Conservation (phyloP, 2,329 filamentous ascomycete species). For the Rhexocercosporidium sp. region DNA sequence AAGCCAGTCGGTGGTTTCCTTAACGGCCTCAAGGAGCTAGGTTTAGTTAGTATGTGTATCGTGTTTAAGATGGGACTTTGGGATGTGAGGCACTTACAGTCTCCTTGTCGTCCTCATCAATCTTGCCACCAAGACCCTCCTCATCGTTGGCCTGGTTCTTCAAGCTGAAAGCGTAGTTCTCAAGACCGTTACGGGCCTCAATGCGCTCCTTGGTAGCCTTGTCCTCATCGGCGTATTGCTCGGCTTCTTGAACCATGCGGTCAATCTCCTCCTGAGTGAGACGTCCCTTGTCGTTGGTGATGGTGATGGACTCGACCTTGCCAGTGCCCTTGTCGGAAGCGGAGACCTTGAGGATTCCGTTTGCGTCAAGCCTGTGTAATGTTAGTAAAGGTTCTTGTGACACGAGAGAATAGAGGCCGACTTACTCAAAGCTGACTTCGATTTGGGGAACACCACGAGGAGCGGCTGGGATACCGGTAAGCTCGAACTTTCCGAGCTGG, state of each 20-base stretch:
- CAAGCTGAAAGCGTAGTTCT: constrained; percentile 98
- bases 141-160: constrained; percentile 99
- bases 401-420: neutral
- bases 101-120: constrained; percentile 98
- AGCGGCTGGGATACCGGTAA: constrained; percentile 92
- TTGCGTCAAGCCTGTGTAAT: constrained; percentile 74
- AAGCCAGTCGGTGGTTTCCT: constrained; percentile 96
- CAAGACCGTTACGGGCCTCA: constrained; percentile 92
- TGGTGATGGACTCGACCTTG: constrained; percentile 96
- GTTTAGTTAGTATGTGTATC: constrained; percentile 41
- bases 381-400: neutral
- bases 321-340: constrained; percentile 98
- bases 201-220: constrained; percentile 98
- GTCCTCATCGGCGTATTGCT: constrained; percentile 99
- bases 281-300: constrained; percentile 99
- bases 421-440: constrained; percentile 86
- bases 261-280: constrained; percentile 97
- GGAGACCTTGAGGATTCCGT: constrained; percentile 96
- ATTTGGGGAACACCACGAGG: constrained; percentile 98
- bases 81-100: constrained; percentile 61
- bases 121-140: constrained; percentile 96
- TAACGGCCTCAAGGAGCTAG: constrained; percentile 88
- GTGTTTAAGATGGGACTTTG: neutral
- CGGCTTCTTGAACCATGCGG: constrained; percentile 97
- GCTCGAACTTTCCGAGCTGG: constrained; percentile 96